Evolutionary conservation across 192 early-diverging fungal species (phyloP).

Genomic region (Umbelopsis vinacea): DNA sequence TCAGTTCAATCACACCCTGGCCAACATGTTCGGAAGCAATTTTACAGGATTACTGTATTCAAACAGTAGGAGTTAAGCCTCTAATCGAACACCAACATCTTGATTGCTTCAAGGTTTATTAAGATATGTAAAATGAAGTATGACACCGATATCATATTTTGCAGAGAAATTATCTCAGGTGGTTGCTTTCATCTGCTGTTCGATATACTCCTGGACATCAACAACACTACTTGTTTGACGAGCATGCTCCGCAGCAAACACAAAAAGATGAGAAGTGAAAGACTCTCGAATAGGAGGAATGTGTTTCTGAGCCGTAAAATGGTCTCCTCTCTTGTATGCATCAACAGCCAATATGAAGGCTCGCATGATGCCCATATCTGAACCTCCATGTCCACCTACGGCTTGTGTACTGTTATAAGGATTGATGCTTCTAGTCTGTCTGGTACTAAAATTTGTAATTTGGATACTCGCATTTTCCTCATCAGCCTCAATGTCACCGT

Average conservation of each 20-base stretch:
- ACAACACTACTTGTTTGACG: slow-evolving; percentile 25
- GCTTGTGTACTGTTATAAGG: neutral
- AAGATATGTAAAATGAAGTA: no score
- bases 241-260: slow-evolving; percentile 39
- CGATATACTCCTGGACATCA: slow-evolving; percentile 17
- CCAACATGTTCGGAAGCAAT: no score
- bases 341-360: neutral
- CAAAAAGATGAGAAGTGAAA: slow-evolving; percentile 30
- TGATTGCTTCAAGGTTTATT: no score
- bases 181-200: neutral
- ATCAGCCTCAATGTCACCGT: slow-evolving; percentile 11
- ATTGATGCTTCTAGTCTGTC: neutral
- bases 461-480: neutral
- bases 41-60: no score
- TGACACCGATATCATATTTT: no score
- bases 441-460: neutral
- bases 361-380: neutral
- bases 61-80: no score
- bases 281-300: neutral
- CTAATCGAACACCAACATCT: no score
- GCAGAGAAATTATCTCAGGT: no score
- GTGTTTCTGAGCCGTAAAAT: neutral
- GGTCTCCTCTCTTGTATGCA: neutral
- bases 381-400: neutral
- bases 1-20: no score